A percentile compares a stretch with the other conserved stretches of the same genome.
These are phyloP conservation scores for Coemansia sp. DNA, from an alignment of 192 early-diverging fungal species.

Conservation along the genomic window DNA sequence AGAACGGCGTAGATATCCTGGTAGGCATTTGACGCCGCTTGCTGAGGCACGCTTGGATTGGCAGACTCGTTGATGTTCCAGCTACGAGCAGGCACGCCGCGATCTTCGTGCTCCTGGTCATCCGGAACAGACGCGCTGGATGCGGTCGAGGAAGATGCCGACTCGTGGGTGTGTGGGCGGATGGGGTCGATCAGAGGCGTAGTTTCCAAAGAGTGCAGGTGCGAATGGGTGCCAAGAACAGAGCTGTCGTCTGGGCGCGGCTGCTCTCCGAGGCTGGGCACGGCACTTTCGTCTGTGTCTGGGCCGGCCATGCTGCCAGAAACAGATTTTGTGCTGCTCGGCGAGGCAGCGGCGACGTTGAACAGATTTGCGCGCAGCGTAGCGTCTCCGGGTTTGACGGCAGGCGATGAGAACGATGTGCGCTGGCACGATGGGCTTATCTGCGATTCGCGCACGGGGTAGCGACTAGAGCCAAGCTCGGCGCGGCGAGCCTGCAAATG, in stretches of 20 bases:
- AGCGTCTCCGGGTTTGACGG: conserved; percentile 7
- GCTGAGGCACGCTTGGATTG: background rate
- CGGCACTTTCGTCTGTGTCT: background rate
- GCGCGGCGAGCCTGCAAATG: background rate
- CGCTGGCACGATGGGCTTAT: conserved; percentile 26
- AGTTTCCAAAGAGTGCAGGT: conserved; percentile 18
- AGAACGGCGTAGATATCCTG: conserved; percentile 24
- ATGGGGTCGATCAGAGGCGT: conserved; percentile 1
- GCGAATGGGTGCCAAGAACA: conserved; percentile 15
- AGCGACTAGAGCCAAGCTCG: conserved; percentile 15
- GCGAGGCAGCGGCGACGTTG: background rate
- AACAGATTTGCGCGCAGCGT: conserved; percentile 1
- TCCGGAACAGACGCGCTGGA: background rate
- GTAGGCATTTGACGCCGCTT: background rate
- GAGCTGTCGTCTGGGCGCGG: conserved; percentile 16
- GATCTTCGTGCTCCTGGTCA: background rate
- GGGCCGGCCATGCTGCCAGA: background rate
- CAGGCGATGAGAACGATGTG: conserved; percentile 41
- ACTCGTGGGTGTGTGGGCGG: conserved; percentile 1
- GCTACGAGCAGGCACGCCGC: background rate
- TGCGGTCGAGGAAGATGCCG: background rate
- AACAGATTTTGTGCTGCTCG: background rate
- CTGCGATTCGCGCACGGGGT: conserved; percentile 14
- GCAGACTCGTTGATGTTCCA: conserved; percentile 5
- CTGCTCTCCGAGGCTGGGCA: background rate